phyloP scores from a whole-genome alignment of 371 early-diverging fungal species.

The Mortierella sp. region DNA sequence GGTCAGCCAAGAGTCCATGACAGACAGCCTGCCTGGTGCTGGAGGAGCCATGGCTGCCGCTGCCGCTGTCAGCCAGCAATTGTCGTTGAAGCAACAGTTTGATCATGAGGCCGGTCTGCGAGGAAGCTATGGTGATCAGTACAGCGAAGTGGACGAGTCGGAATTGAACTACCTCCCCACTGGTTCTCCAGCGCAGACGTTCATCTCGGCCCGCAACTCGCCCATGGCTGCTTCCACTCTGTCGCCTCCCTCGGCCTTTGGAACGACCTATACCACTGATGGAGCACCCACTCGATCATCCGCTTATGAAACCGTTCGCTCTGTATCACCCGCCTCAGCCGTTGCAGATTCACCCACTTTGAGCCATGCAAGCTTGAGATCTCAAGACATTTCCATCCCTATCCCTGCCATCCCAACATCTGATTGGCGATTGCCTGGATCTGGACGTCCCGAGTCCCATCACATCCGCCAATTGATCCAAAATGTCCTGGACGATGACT shows the following conservation, averaged over 20 bases:
- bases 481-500: slow-evolving; percentile 36
- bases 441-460: slow-evolving; percentile 25
- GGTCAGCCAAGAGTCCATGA: slow-evolving; percentile 29
- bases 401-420: slow-evolving; percentile 12
- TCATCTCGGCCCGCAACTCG: slow-evolving; percentile 15
- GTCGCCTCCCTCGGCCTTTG: background rate
- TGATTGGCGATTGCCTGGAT: slow-evolving; percentile 25
- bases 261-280: background rate
- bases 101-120: slow-evolving; percentile 11
- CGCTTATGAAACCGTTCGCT: slow-evolving; percentile 14
- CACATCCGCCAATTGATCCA: slow-evolving; percentile 48
- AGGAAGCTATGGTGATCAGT: background rate
- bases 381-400: slow-evolving; percentile 14
- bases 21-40: background rate
- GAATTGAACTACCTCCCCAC: slow-evolving; percentile 10
- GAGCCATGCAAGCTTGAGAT: slow-evolving; percentile 10
- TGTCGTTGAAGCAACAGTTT: slow-evolving; percentile 26
- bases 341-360: slow-evolving; percentile 25
- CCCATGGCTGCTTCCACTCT: background rate
- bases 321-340: slow-evolving; percentile 13
- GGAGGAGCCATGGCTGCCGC: slow-evolving; percentile 18
- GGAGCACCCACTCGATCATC: slow-evolving; percentile 9
- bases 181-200: slow-evolving; percentile 12
- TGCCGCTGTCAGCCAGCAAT: slow-evolving; percentile 35
- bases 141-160: background rate